Conservation (phyloP, 306 rosid species). For the Abrus precatorius region DNA sequence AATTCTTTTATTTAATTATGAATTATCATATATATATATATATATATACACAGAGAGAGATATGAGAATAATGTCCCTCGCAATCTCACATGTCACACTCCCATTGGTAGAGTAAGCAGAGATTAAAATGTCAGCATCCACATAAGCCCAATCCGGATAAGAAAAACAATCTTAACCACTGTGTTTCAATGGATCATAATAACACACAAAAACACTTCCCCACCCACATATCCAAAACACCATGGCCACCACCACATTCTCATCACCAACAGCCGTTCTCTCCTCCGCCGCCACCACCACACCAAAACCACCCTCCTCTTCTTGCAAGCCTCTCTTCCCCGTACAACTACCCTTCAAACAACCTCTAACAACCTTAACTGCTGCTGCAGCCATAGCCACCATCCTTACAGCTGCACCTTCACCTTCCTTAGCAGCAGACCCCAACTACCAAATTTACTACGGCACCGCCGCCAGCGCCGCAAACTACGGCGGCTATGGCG, state of each 20-base stretch:
- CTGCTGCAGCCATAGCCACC: slow-evolving; percentile 66
- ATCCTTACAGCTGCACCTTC: slow-evolving; percentile 57
- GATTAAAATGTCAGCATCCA: not conserved
- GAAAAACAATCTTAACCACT: not conserved
- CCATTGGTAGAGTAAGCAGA: not conserved
- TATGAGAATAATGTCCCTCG: too few relatives aligned
- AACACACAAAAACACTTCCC: not conserved
- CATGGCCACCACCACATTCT: slow-evolving; percentile 72
- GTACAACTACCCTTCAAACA: slow-evolving; percentile 53
- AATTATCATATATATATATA: too few relatives aligned
- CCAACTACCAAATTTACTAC: slow-evolving; percentile 72
- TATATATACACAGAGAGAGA: too few relatives aligned
- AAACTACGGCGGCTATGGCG: slow-evolving; percentile 90
- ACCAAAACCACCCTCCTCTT: slow-evolving; percentile 49
- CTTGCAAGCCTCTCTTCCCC: slow-evolving; percentile 46
- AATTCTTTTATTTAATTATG: too few relatives aligned
- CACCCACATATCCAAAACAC: slow-evolving; percentile 42
- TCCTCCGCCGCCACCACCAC: slow-evolving; percentile 54
- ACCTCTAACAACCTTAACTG: slow-evolving; percentile 53
- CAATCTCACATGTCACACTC: not conserved
- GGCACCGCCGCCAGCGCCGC: slow-evolving; percentile 95
- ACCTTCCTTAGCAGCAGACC: slow-evolving; percentile 61
- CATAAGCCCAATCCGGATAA: slow-evolving; percentile 35
- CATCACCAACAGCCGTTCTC: slow-evolving; percentile 63
- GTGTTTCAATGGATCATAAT: not conserved